Conservation (phyloP, 805 yeast species). For the Pichia nakasei region DNA sequence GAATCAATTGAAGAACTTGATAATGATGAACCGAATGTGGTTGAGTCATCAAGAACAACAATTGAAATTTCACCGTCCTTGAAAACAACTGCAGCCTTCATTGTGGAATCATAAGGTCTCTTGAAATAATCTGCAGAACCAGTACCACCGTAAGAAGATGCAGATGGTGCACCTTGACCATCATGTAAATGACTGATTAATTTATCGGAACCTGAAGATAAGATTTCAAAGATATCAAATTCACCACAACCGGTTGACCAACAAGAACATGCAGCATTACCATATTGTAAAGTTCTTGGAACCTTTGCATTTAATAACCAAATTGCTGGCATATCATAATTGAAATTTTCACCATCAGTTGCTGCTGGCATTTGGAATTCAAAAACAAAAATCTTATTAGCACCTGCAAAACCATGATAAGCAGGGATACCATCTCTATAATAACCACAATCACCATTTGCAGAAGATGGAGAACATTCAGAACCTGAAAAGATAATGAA, state of each 20-base stretch:
- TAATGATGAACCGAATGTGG: conserved; percentile 45
- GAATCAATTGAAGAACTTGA: conserved; percentile 43
- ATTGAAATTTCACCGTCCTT: conserved; percentile 47
- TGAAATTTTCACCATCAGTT: conserved; percentile 29
- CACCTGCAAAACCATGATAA: conserved; percentile 87
- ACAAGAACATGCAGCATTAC: conserved; percentile 79
- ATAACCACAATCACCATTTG: conserved; percentile 65
- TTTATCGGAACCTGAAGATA: conserved; percentile 65
- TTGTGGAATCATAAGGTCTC: conserved; percentile 70
- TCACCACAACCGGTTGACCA: conserved; percentile 98
- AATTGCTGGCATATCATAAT: conserved; percentile 84
- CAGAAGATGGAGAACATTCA: conserved; percentile 42
- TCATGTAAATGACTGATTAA: conserved; percentile 77
- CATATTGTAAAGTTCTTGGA: conserved; percentile 93
- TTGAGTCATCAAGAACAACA: conserved; percentile 46
- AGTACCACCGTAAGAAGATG: conserved; percentile 48
- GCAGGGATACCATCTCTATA: conserved; percentile 85
- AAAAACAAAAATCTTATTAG: conserved; percentile 76
- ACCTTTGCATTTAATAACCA: conserved; percentile 69
- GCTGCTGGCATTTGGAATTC: conserved; percentile 88
- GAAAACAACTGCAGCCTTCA: conserved; percentile 90
- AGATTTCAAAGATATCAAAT: conserved; percentile 86
- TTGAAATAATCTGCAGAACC: conserved; percentile 83
- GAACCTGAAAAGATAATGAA: conserved; percentile 70
- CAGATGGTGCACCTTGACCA: conserved; percentile 61